phyloP scores from a whole-genome alignment of 2,329 filamentous ascomycete genomes.

The Ascochyta viciae-villosae region DNA sequence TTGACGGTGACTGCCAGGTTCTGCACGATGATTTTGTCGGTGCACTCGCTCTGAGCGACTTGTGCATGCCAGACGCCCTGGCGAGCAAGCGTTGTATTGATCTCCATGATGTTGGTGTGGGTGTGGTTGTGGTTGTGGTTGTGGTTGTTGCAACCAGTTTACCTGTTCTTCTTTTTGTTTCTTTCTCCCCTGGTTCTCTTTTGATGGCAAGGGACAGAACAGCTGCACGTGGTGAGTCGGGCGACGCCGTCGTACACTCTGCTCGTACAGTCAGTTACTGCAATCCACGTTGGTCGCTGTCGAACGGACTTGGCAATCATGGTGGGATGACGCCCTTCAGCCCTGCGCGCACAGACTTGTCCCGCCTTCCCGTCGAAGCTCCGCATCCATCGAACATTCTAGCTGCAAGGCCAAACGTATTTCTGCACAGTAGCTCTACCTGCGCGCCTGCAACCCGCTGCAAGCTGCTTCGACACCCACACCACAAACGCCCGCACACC shows the following conservation, averaged over 20 bases:
- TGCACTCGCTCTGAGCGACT: constrained; percentile 28
- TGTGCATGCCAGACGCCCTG: constrained; percentile 32
- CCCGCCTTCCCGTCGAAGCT: constrained; percentile 28
- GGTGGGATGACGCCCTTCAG: constrained; percentile 36
- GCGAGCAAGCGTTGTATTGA: constrained; percentile 16
- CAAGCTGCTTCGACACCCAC: constrained; percentile 4
- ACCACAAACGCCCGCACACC: constrained; percentile 9
- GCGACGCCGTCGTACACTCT: too few species aligned
- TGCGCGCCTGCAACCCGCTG: constrained; percentile 19
- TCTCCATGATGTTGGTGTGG: constrained; percentile 13
- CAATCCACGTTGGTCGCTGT: not conserved
- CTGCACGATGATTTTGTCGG: constrained; percentile 62
- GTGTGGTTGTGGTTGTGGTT: not conserved
- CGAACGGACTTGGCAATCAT: constrained; percentile 3
- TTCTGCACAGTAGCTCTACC: constrained; percentile 40
- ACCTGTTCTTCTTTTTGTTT: too few species aligned
- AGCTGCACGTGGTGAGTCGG: too few species aligned
- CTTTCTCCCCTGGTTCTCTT: too few species aligned
- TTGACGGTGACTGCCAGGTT: constrained; percentile 66
- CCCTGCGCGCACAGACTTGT: constrained; percentile 26
- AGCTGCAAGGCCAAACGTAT: constrained; percentile 43
- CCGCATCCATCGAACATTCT: constrained; percentile 46
- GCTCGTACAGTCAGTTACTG: not conserved
- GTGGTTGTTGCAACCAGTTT: too few species aligned
- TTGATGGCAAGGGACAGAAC: too few species aligned